Evolutionary conservation across 179 eudicot genomes (phyloP).

Genomic region (Pouteria campechiana): DNA sequence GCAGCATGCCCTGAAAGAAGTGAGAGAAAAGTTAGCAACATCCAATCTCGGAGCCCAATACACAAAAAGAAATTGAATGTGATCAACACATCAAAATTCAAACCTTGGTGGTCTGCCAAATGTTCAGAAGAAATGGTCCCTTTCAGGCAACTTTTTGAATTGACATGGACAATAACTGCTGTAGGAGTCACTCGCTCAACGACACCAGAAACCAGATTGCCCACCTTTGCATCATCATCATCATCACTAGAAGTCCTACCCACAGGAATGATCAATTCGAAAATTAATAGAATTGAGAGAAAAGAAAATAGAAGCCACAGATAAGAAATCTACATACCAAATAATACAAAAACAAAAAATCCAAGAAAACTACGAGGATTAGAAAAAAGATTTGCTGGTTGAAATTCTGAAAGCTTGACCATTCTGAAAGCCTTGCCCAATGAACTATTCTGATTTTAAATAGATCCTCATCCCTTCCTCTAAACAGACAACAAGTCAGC

Average conservation of each 20-base stretch:
- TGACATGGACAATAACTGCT: constrained; percentile 40
- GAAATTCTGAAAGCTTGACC: no score
- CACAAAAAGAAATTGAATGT: not conserved
- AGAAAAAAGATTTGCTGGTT: no score
- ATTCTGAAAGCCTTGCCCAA: no score
- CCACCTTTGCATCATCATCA: constrained; percentile 51
- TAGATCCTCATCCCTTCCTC: no score
- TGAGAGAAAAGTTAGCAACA: not conserved
- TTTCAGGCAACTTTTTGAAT: constrained; percentile 45
- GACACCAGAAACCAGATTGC: constrained; percentile 79
- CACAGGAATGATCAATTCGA: not conserved
- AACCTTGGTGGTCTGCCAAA: constrained; percentile 87
- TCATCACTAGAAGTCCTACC: constrained; percentile 46
- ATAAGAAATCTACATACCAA: not conserved
- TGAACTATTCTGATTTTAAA: no score
- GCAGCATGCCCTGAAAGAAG: constrained; percentile 44
- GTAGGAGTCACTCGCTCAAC: constrained; percentile 62
- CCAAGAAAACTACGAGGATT: no score
- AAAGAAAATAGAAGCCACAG: not conserved
- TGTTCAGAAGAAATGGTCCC: constrained; percentile 81
- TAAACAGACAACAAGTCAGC: no score
- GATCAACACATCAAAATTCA: not conserved
- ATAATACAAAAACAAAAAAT: no score
- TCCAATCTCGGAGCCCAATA: not conserved
- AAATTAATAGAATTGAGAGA: not conserved